Conservation (phyloP, 1,284 basidiomycete species). For the Neonothopanus nambi region DNA sequence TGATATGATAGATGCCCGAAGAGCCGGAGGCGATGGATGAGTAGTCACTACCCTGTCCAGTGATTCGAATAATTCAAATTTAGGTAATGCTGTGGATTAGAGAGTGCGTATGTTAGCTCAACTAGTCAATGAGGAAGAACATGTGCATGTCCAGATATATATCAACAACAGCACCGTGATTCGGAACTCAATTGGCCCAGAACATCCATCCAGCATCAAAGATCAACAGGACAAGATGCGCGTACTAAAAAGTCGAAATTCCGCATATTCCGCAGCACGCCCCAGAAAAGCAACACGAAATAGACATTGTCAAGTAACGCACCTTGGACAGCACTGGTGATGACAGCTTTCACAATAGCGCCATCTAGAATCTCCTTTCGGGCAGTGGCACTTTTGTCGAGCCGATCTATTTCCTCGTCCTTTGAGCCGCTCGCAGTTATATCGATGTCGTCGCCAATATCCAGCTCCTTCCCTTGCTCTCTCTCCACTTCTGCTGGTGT, state of each 20-base stretch:
- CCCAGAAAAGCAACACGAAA: too few relatives aligned
- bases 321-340: conserved; percentile 69
- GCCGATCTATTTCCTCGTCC: conserved; percentile 25
- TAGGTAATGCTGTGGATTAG: conserved; percentile 50
- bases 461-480: too few relatives aligned
- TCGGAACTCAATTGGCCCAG: neutral
- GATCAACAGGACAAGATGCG: neutral
- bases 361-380: conserved; percentile 67
- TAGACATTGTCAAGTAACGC: conserved; percentile 17
- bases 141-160: neutral
- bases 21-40: conserved; percentile 51
- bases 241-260: neutral
- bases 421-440: conserved; percentile 12
- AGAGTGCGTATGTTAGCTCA: neutral
- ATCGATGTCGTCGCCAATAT: too few relatives aligned
- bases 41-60: conserved; percentile 53
- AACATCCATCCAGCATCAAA: neutral
- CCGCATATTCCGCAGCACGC: too few relatives aligned
- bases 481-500: conserved; percentile 25
- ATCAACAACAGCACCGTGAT: neutral
- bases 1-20: conserved; percentile 51
- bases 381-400: conserved; percentile 48
- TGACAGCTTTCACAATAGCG: conserved; percentile 69
- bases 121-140: neutral
- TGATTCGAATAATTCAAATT: conserved; percentile 56